phyloP scores from a whole-genome alignment of 176 grass and related monocot genomes.

The Lolium multiflorum region DNA sequence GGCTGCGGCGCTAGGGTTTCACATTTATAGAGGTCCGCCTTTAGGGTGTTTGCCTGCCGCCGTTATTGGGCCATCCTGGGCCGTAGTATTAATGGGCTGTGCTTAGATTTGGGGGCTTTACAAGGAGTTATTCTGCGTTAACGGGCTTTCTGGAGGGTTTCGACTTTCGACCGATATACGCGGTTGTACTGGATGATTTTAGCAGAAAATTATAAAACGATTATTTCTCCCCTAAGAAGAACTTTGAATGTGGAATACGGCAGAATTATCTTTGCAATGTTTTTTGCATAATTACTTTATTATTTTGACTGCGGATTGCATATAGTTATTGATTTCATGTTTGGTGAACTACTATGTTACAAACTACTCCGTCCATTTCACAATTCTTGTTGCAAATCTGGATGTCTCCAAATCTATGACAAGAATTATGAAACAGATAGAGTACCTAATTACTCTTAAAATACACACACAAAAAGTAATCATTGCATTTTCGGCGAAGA shows the following conservation, averaged over 20 bases:
- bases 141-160: neutral
- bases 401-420: too few species aligned
- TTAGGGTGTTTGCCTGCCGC: slow-evolving; percentile 21
- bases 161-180: neutral
- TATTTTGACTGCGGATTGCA: too few species aligned
- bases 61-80: slow-evolving; percentile 6
- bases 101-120: neutral
- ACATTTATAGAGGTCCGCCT: slow-evolving; percentile 39
- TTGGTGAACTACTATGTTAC: too few species aligned
- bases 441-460: neutral
- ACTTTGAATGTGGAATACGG: neutral
- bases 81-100: neutral
- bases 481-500: neutral
- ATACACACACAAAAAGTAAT: neutral
- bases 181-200: too few species aligned
- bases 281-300: neutral
- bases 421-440: too few species aligned
- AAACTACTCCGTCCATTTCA: too few species aligned
- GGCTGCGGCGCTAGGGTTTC: slow-evolving; percentile 29
- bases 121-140: neutral
- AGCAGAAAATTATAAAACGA: too few species aligned
- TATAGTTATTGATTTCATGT: neutral
- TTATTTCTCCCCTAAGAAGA: neutral
- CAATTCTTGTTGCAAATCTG: too few species aligned
- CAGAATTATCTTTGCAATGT: neutral